Evolutionary conservation across 345 rosid genomes (phyloP), one percentile per base, ranked within the genome.

Genomic region (Melaleuca quinquenervia): DNA sequence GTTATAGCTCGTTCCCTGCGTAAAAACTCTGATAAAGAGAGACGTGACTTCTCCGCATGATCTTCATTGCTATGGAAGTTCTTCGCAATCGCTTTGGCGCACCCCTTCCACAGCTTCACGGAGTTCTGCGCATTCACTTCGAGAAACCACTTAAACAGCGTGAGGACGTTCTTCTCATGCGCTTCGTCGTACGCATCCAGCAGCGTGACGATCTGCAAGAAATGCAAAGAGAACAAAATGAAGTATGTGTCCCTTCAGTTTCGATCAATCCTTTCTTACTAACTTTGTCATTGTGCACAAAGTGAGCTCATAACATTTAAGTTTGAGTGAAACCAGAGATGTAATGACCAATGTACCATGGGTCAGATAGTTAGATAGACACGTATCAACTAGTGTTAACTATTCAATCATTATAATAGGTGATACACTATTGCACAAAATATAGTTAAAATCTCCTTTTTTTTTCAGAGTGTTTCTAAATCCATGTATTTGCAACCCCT

Each of bases 61-160:
- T 27, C 41, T 62, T 29, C 21, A 4, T 62, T 4, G 9, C 5
- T 8, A 29, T 29, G 6, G 44, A 27, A 29, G 41, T 62, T 62
- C 21, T 27, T 62, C 21, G 13, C 75, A 15, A 3, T 3, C 16
- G 1, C 20, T 6, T 15, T 29, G 2, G 16, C 0, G 29, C 29
- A 0, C 75, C 2, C 44, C 7, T 7, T 0, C 44, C 0, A 0
- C 44, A 0, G 1, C 6, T 1, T 29, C 5, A 1, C 0, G 0
- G 29, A 41, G 41, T 62, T 62, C 21, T 27, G 27, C 21, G 13
- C 75, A 15, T 3, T 3, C 16, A 3, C 20, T 6, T 15, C 14
- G 2, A 16, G 0, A 29, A 15, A 0, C 75, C 2, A 11, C 7
- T 7, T 0, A 21, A 0, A 0, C 44, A 0, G 1, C 6, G 0